Conservation (phyloP, 306 rosid species). For the Malus sylvestris region DNA sequence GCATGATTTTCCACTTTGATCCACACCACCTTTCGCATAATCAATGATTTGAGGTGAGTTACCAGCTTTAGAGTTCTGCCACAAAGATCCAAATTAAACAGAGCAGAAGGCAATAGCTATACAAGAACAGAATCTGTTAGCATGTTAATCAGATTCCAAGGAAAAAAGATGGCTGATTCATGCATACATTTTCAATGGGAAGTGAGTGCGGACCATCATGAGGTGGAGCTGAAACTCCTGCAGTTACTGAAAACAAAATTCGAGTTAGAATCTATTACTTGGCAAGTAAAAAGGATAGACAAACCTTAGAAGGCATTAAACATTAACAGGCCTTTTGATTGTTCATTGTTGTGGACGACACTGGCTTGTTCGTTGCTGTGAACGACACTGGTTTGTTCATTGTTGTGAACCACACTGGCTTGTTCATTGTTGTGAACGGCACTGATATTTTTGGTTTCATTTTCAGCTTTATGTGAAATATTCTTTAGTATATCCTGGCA, state of each 20-base stretch:
- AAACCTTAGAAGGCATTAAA: conserved; percentile 10
- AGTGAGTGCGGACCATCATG: conserved; percentile 29
- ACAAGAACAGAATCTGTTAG: not conserved
- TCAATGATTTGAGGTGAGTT: conserved; percentile 23
- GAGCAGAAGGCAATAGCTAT: conserved; percentile 1
- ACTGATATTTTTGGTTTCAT: conserved; percentile 23
- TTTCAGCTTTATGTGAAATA: conserved; percentile 32
- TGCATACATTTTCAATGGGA: conserved; percentile 45
- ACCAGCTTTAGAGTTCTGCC: conserved; percentile 49
- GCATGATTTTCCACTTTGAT: conserved; percentile 63
- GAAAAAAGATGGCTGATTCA: conserved; percentile 16
- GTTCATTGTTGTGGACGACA: conserved; percentile 20
- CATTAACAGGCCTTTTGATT: conserved; percentile 30
- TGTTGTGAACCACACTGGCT: conserved; percentile 11
- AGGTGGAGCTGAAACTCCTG: conserved; percentile 48
- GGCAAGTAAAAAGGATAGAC: conserved; percentile 1
- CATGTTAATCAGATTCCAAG: conserved; percentile 10
- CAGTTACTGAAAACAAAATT: conserved; percentile 13
- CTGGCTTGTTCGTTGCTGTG: conserved; percentile 18
- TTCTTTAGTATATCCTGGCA: conserved; percentile 56
- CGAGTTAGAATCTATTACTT: not conserved
- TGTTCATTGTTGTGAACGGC: conserved; percentile 18
- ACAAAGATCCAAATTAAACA: conserved; percentile 26
- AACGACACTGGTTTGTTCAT: conserved; percentile 12
- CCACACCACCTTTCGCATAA: conserved; percentile 29